phyloP scores from a whole-genome alignment of 257 asterid genomes.

The Solanum rostratum region DNA sequence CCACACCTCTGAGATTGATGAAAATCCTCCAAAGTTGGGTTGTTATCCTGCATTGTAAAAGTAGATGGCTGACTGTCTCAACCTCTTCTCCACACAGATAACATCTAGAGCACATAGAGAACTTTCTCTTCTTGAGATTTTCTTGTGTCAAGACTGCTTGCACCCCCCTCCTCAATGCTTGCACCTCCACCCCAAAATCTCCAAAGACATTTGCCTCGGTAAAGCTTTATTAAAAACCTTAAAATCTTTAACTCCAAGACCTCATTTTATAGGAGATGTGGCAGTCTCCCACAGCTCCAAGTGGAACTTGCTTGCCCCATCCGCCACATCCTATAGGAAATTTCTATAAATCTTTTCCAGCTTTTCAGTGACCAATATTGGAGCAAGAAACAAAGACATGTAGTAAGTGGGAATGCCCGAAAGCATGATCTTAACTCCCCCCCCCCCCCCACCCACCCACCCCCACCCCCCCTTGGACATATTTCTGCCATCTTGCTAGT shows the following conservation, averaged over 20 bases:
- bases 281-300: not conserved
- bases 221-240: not conserved
- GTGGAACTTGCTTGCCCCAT: not conserved
- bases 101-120: no score
- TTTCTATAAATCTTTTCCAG: not conserved
- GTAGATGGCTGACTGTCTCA: no score
- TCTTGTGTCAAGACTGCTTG: no score
- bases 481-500: not conserved
- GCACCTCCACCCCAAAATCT: not conserved
- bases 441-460: no score
- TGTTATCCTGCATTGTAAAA: no score
- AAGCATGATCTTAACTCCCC: not conserved
- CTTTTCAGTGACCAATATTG: not conserved
- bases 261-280: not conserved
- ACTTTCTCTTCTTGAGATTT: no score
- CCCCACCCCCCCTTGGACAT: not conserved
- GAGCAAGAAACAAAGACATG: not conserved
- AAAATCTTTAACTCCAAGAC: not conserved
- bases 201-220: not conserved
- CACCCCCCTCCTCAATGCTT: not conserved
- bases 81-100: no score
- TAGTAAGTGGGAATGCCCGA: not conserved
- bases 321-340: not conserved
- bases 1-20: no score
- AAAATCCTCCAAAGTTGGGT: no score